phyloP scores from a whole-genome alignment of 805 yeast species.

The Sungouiella blattae region DNA sequence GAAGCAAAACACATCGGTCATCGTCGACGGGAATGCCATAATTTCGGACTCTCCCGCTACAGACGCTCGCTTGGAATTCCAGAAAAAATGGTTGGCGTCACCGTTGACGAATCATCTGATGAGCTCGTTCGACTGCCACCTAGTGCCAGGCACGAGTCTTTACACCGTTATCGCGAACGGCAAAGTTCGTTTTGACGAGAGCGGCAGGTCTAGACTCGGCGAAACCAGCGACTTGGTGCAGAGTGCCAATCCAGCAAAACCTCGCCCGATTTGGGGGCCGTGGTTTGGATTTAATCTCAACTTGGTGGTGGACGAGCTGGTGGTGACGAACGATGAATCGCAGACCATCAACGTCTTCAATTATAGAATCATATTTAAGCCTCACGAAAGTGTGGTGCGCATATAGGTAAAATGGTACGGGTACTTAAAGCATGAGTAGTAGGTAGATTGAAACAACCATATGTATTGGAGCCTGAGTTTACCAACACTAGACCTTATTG shows the following conservation, averaged over 20 bases:
- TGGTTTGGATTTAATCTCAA: slow-evolving; percentile 66
- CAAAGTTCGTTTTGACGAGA: slow-evolving; percentile 73
- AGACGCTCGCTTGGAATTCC: slow-evolving; percentile 46
- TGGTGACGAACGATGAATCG: slow-evolving; percentile 27
- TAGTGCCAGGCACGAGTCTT: slow-evolving; percentile 61
- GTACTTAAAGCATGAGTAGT: too few species aligned
- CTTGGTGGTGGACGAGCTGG: slow-evolving; percentile 55
- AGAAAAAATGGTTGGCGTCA: slow-evolving; percentile 52
- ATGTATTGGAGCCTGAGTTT: neutral
- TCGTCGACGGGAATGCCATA: slow-evolving; percentile 58
- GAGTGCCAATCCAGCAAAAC: slow-evolving; percentile 6
- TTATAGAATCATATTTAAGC: slow-evolving; percentile 63
- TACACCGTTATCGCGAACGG: slow-evolving; percentile 49
- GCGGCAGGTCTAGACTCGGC: slow-evolving; percentile 64
- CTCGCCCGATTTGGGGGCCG: slow-evolving; percentile 60
- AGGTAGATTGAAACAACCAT: neutral
- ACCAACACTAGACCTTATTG: slow-evolving; percentile 3
- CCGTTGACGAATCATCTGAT: slow-evolving; percentile 62
- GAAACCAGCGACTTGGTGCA: slow-evolving; percentile 54
- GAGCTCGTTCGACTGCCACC: slow-evolving; percentile 63
- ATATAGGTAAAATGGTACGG: too few species aligned
- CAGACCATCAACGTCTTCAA: slow-evolving; percentile 59
- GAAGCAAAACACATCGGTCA: slow-evolving; percentile 49
- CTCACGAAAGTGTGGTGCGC: slow-evolving; percentile 46
- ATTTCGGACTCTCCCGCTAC: slow-evolving; percentile 18